Evolutionary conservation across 495 filamentous ascomycete genomes (phyloP).

Genomic region (Xylaria bambusicola): DNA sequence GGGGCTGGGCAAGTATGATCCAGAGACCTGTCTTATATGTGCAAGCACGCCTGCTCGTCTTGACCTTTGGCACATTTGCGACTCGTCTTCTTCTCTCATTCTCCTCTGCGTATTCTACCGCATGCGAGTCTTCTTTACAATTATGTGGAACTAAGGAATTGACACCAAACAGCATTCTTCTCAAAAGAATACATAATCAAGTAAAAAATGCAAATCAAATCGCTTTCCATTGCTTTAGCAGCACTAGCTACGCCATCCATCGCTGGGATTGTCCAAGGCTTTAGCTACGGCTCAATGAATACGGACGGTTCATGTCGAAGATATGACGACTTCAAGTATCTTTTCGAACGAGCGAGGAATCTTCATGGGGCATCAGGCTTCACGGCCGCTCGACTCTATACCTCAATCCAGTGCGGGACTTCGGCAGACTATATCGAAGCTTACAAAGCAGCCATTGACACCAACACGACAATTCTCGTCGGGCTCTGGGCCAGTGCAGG

Average conservation of each 20-base stretch:
- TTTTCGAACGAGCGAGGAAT: constrained; percentile 66
- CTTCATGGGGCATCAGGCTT: constrained; percentile 68
- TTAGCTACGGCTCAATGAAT: constrained; percentile 69
- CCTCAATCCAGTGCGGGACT: constrained; percentile 38
- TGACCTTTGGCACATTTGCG: background rate
- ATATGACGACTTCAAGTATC: constrained; percentile 60
- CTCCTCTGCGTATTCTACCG: background rate
- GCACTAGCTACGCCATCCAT: constrained; percentile 17
- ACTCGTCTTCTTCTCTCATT: background rate
- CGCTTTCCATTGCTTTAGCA: constrained; percentile 14
- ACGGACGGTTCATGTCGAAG: constrained; percentile 57
- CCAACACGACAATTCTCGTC: constrained; percentile 63
- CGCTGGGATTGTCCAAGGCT: constrained; percentile 54
- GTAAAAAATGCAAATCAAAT: constrained; percentile 23
- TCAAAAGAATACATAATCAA: background rate
- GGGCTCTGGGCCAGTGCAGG: constrained; percentile 71
- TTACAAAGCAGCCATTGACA: constrained; percentile 70
- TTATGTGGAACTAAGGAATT: background rate
- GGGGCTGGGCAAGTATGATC: background rate
- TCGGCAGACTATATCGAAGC: constrained; percentile 56
- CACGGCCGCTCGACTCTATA: constrained; percentile 57
- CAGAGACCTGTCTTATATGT: background rate
- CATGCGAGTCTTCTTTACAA: background rate
- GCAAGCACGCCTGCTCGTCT: background rate
- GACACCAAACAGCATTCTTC: background rate